Evolutionary conservation across 1,284 basidiomycete genomes (phyloP), one percentile per base, ranked within the genome.

Genomic region (Mixia osmundae): DNA sequence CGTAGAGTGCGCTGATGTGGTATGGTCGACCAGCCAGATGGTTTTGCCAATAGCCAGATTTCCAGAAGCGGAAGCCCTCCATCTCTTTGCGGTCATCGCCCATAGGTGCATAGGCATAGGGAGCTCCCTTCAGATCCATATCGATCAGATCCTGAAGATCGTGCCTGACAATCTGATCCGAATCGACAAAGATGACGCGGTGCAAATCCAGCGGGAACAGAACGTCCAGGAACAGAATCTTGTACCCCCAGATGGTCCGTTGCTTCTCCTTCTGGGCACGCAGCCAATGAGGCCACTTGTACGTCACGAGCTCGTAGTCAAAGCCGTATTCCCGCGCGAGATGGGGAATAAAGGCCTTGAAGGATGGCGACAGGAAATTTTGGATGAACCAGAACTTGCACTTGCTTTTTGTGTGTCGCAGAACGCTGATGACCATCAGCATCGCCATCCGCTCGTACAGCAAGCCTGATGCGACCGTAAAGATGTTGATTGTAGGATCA

Each of bases 331-430:
- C 76, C 47, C 70, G 61, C 0, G 83, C 80, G 46, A 91, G 68
- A 49, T 85, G 76, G 0, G 89, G 89, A 37, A 94, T 77, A 56
- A 95, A 91, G 66, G 23, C 79, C 41, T 94, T 64, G 69, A 97
- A 97, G 0, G 85, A 82, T 0, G 89, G 89, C 0, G 89, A 95
- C 16, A 97, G 65, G 67, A 95, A 97, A 59, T 97, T 97, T 53
- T 94, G 80, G 47, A 97, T 95, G 58, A 97, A 95, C 89, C 89
- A 97, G 59, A 97, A 97, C 56, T 97, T 97, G 56, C 95, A 85
- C 18, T 69, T 74, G 49, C 72, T 76, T 23, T 83, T 69, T 3
- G 89, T 97, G 53, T 97, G 87, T 38, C 73, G 71, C 47, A 97
- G 65, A 18, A 97, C 91, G 48, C 79, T 87, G 25, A 95, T 64